These are phyloP conservation scores for Metroxylon sagu DNA, from an alignment of 176 grass and related monocot species.

Conservation along the genomic window DNA sequence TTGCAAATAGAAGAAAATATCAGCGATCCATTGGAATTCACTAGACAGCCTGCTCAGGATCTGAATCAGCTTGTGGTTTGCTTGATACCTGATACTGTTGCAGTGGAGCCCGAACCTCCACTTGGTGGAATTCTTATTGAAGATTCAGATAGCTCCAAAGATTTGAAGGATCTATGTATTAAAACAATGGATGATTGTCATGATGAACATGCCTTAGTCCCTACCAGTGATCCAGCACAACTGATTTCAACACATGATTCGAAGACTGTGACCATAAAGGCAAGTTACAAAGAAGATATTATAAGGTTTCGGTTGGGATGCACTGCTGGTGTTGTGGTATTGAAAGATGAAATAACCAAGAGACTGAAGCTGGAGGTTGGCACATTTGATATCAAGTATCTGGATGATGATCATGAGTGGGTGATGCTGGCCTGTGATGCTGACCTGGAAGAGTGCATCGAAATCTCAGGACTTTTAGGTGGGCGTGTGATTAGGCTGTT, in stretches of 20 bases:
- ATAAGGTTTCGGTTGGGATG: slow-evolving; percentile 66
- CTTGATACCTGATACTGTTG: neutral
- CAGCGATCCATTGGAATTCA: slow-evolving; percentile 16
- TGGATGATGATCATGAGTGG: slow-evolving; percentile 95
- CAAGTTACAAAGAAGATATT: slow-evolving; percentile 80
- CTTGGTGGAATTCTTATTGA: slow-evolving; percentile 46
- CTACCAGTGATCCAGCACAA: slow-evolving; percentile 16
- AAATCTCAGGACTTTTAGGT: slow-evolving; percentile 54
- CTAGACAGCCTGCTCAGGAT: slow-evolving; percentile 33
- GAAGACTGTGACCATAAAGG: slow-evolving; percentile 68
- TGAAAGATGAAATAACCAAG: slow-evolving; percentile 59
- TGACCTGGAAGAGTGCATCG: slow-evolving; percentile 89
- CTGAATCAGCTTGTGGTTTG: neutral
- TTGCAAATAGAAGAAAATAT: slow-evolving; percentile 25
- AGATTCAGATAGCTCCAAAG: slow-evolving; percentile 77
- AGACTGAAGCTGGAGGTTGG: slow-evolving; percentile 73
- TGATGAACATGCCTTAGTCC: slow-evolving; percentile 19
- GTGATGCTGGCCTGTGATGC: slow-evolving; percentile 70
- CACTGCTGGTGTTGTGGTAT: slow-evolving; percentile 29
- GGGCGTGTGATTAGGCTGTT: slow-evolving; percentile 63
- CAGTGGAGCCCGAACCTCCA: slow-evolving; percentile 28
- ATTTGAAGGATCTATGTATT: slow-evolving; percentile 69
- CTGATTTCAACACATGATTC: slow-evolving; percentile 31
- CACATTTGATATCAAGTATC: slow-evolving; percentile 80
- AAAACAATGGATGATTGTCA: slow-evolving; percentile 17